These are phyloP conservation scores for Sporothrix euskadiensis DNA, from an alignment of 2,329 filamentous ascomycete genomes.

Conservation along the genomic window DNA sequence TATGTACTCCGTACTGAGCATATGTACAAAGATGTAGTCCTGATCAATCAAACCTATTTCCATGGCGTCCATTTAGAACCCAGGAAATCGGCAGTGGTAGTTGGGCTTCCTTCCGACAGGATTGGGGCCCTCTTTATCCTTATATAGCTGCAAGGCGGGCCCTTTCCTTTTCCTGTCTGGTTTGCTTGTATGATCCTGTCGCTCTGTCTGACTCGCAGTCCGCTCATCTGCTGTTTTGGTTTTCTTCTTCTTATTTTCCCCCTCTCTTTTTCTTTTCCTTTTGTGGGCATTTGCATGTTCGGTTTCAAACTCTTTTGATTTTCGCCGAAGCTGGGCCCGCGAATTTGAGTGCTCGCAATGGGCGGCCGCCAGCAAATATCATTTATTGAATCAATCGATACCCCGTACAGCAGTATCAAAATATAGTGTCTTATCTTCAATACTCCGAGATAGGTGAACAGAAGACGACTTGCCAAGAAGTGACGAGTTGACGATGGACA, in stretches of 20 bases:
- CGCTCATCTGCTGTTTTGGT: neutral
- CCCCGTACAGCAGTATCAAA: neutral
- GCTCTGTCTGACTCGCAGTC: neutral
- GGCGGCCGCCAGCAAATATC: neutral
- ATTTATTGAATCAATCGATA: neutral
- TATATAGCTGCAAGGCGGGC: neutral
- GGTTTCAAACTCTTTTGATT: neutral
- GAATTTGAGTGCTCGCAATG: neutral
- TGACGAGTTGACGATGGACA: neutral
- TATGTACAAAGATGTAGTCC: neutral
- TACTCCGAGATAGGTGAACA: neutral
- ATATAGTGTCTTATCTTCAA: conserved; percentile 12
- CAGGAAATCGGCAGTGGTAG: conserved; percentile 8
- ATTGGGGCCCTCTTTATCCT: neutral
- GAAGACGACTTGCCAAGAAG: neutral
- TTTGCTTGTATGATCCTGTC: neutral
- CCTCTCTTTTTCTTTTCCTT: neutral
- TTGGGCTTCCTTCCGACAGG: neutral
- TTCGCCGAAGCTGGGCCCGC: neutral
- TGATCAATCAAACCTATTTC: neutral
- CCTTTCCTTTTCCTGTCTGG: neutral
- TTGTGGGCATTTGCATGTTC: neutral
- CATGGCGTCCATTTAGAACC: neutral
- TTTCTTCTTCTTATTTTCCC: neutral
- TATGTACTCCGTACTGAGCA: too few relatives aligned